These are phyloP conservation scores for Cercospora zeina DNA, from an alignment of 2,329 filamentous ascomycete genomes.

Conservation along the genomic window DNA sequence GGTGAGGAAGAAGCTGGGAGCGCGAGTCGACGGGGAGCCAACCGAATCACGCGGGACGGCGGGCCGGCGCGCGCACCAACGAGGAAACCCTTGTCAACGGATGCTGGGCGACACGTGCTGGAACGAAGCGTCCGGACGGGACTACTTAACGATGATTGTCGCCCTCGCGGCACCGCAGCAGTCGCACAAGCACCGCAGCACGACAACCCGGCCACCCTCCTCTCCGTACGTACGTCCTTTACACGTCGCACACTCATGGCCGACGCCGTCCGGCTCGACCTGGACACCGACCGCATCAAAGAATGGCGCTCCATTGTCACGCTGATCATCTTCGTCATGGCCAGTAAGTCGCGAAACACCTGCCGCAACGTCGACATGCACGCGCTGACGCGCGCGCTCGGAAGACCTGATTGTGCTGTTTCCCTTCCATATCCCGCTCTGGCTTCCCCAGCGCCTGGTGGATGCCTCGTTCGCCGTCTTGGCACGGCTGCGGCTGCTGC, in stretches of 20 bases:
- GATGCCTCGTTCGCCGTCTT: constrained; percentile 50
- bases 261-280: constrained; percentile 29
- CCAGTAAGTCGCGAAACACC: constrained; percentile 57
- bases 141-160: constrained; percentile 1
- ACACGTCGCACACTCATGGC: constrained; percentile 5
- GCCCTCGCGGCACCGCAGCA: not conserved
- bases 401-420: constrained; percentile 68
- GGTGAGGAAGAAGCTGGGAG: constrained; percentile 1
- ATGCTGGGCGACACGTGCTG: constrained; percentile 4
- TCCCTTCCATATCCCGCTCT: constrained; percentile 65
- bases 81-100: not conserved
- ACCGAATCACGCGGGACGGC: not conserved
- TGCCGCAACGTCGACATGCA: not conserved
- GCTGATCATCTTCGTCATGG: constrained; percentile 66
- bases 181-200: not conserved
- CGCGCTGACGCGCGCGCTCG: not conserved
- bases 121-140: not conserved
- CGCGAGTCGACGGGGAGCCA: not conserved
- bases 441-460: constrained; percentile 55
- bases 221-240: not conserved
- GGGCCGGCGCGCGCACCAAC: not conserved
- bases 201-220: not conserved
- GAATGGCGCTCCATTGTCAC: constrained; percentile 72
- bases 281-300: constrained; percentile 59
- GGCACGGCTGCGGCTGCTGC: constrained; percentile 55